Evolutionary conservation across 345 rosid species (phyloP).

Genomic region (Populus nigra): DNA sequence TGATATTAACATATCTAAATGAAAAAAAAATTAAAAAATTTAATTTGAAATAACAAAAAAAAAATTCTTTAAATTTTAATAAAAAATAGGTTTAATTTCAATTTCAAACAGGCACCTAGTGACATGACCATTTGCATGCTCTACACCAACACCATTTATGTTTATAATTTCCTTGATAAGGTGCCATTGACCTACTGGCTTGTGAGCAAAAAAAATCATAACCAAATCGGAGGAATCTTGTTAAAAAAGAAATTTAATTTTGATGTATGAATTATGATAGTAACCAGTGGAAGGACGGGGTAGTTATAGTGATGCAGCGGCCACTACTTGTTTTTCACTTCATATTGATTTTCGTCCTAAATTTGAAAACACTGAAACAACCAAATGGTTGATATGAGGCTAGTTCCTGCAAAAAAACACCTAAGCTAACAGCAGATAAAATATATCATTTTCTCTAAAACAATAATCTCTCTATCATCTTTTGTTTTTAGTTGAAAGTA

Average conservation of each 20-base stretch:
- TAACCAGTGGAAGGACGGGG: neutral
- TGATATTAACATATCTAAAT: too few species aligned
- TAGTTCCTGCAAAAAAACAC: neutral
- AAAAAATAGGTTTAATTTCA: too few species aligned
- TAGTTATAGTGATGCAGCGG: neutral
- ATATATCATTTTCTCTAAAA: neutral
- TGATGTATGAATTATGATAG: too few species aligned
- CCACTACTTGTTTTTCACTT: neutral
- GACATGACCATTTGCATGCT: slow-evolving; percentile 8
- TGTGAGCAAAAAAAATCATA: neutral
- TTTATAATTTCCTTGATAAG: neutral
- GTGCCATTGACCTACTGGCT: neutral
- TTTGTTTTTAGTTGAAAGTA: neutral
- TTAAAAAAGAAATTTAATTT: too few species aligned
- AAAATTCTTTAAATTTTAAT: too few species aligned
- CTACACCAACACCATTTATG: neutral
- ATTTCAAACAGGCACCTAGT: too few species aligned
- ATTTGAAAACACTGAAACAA: neutral
- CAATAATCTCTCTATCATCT: neutral
- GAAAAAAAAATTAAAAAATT: too few species aligned
- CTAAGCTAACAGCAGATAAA: neutral
- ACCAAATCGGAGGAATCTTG: neutral
- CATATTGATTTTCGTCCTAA: neutral
- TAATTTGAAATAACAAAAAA: too few species aligned
- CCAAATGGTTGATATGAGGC: neutral